Percentiles rank a stretch among this genome's conserved stretches.
Conservation (phyloP, 768 basidiomycete genomes). For the Trametes coccinea region DNA sequence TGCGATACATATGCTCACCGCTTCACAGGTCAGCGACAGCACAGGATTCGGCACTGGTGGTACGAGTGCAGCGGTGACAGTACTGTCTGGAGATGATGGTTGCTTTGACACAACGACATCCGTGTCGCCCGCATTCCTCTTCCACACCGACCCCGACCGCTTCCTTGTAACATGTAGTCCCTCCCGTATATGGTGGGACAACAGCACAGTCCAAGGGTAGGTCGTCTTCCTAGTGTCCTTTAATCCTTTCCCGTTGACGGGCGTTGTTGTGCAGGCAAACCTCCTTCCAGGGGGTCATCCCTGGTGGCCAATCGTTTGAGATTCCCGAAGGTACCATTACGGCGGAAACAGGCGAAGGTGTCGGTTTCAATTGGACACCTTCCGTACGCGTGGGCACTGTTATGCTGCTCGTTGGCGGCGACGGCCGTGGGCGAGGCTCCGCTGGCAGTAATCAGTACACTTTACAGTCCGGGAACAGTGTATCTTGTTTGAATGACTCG, state of each 20-base stretch:
- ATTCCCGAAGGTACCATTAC: constrained; percentile 56
- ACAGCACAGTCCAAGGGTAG: constrained; percentile 53
- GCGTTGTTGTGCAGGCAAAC: background rate
- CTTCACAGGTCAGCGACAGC: constrained; percentile 54
- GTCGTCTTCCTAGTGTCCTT: background rate
- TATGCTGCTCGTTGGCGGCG: constrained; percentile 66
- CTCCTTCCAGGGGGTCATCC: constrained; percentile 74
- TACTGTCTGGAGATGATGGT: constrained; percentile 51
- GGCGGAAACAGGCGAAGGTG: constrained; percentile 42
- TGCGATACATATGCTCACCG: background rate
- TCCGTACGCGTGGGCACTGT: constrained; percentile 64
- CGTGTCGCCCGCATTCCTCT: constrained; percentile 57
- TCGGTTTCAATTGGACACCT: constrained; percentile 71
- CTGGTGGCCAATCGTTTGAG: constrained; percentile 74
- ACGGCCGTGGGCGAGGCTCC: constrained; percentile 62
- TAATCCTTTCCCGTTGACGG: background rate
- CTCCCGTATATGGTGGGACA: constrained; percentile 69
- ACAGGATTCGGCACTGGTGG: constrained; percentile 72
- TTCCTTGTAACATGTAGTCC: constrained; percentile 64
- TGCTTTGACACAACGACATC: constrained; percentile 57
- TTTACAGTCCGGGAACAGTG: constrained; percentile 50
- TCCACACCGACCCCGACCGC: constrained; percentile 60
- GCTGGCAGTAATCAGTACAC: constrained; percentile 64
- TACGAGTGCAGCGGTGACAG: constrained; percentile 65
- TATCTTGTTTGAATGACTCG: constrained; percentile 53